These are phyloP conservation scores for Collybia sordida DNA, from an alignment of 768 basidiomycete species.

Conservation along the genomic window DNA sequence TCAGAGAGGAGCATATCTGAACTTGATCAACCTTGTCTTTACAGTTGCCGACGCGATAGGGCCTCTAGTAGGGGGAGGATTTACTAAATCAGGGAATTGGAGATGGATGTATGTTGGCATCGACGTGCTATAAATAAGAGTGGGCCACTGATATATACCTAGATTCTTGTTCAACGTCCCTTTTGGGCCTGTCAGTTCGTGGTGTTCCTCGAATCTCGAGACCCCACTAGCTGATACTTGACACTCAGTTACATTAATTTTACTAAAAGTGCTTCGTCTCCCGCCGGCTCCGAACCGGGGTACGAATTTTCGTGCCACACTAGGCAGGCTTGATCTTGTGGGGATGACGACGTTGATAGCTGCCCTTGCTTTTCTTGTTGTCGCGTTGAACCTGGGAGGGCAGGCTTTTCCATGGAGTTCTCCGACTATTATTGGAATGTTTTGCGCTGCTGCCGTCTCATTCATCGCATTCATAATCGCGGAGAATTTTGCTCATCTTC, in stretches of 20 bases:
- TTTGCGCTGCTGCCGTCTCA: slow-evolving; percentile 17
- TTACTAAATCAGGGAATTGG: slow-evolving; percentile 25
- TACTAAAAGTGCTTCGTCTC: slow-evolving; percentile 16
- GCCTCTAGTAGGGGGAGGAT: slow-evolving; percentile 22
- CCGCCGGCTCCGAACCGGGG: slow-evolving; percentile 13
- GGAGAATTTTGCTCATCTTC: slow-evolving; percentile 19
- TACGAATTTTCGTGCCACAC: slow-evolving; percentile 7
- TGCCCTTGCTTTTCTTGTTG: slow-evolving; percentile 20
- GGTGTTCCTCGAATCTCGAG: neutral
- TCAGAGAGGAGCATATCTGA: slow-evolving; percentile 25
- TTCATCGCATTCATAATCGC: slow-evolving; percentile 18
- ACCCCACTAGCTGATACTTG: neutral
- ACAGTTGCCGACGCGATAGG: slow-evolving; percentile 23
- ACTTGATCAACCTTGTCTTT: slow-evolving; percentile 23
- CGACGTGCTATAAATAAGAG: neutral
- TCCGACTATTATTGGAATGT: slow-evolving; percentile 21
- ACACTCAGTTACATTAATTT: slow-evolving; percentile 18
- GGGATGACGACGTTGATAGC: slow-evolving; percentile 22
- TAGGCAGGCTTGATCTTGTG: slow-evolving; percentile 12
- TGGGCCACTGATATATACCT: neutral
- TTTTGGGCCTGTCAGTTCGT: slow-evolving; percentile 23
- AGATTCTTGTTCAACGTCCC: slow-evolving; percentile 24
- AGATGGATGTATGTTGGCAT: slow-evolving; percentile 22
- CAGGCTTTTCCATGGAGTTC: slow-evolving; percentile 23
- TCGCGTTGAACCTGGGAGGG: slow-evolving; percentile 24